Conservation (phyloP, 2,329 filamentous ascomycete species). For the Huntiella bhutanensis region DNA sequence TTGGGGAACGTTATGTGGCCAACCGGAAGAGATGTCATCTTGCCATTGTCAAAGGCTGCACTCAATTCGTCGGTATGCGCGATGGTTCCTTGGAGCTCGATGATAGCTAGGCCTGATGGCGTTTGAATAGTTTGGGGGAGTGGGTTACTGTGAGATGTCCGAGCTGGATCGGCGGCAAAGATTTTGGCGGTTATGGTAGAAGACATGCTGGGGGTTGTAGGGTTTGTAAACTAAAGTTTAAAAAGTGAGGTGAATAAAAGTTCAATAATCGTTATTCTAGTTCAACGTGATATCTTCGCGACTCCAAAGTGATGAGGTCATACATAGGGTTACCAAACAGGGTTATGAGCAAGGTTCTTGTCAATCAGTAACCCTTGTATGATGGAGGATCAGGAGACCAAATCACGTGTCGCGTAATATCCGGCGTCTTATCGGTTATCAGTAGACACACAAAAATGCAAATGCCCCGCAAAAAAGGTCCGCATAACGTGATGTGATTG, state of each 20-base stretch:
- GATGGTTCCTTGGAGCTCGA: slow-evolving; percentile 85
- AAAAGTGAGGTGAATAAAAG: neutral
- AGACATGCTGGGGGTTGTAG: neutral
- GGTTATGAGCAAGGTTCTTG: too few species aligned
- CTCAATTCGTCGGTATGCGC: slow-evolving; percentile 38
- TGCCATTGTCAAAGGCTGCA: slow-evolving; percentile 14
- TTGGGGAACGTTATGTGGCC: slow-evolving; percentile 65
- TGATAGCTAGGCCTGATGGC: slow-evolving; percentile 68
- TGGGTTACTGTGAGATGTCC: slow-evolving; percentile 24
- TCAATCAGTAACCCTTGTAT: too few species aligned
- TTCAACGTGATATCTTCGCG: too few species aligned
- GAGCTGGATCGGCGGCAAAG: slow-evolving; percentile 19
- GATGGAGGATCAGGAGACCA: too few species aligned
- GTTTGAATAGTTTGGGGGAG: slow-evolving; percentile 75
- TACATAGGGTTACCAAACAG: too few species aligned
- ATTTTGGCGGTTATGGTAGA: slow-evolving; percentile 18
- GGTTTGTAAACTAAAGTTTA: neutral
- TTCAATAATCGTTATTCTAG: neutral
- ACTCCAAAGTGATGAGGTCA: too few species aligned
- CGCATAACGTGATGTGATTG: slow-evolving; percentile 5
- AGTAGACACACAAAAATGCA: slow-evolving; percentile 6
- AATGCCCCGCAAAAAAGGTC: neutral
- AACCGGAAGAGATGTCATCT: slow-evolving; percentile 27
- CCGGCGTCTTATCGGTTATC: neutral
- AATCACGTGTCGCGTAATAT: too few species aligned